Conservation (phyloP, 2,329 filamentous ascomycete genomes). For the Cladophialophora chaetospira region DNA sequence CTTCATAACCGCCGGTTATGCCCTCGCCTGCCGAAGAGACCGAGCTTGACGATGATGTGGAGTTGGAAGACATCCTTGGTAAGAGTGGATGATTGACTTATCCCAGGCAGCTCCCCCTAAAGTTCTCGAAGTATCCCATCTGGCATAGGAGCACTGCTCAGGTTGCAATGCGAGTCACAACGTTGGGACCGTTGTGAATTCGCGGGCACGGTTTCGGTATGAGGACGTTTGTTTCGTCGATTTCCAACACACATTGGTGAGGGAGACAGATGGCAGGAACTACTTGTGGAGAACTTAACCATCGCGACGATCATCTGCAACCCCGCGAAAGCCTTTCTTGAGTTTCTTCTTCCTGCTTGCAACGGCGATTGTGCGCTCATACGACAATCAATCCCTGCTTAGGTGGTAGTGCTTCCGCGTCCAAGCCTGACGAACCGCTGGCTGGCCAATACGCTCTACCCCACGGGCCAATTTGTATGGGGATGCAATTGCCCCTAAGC, state of each 20-base stretch:
- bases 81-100: neutral
- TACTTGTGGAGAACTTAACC: neutral
- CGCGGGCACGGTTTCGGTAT: no score
- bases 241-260: neutral
- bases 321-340: slow-evolving; percentile 1
- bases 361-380: neutral
- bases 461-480: neutral
- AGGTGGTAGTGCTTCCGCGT: neutral
- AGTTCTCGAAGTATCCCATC: no score
- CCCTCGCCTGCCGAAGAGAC: slow-evolving; percentile 20
- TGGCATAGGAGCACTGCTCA: no score
- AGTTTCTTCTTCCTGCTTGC: neutral
- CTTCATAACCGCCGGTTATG: slow-evolving; percentile 29
- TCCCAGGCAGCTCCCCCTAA: neutral
- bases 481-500: no score
- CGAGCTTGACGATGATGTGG: slow-evolving; percentile 19
- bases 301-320: neutral
- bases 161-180: no score
- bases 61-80: slow-evolving; percentile 15
- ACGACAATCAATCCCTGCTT: neutral
- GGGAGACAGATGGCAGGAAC: neutral
- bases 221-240: neutral
- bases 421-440: neutral
- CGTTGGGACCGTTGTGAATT: no score
- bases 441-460: neutral